Evolutionary conservation across 2,329 filamentous ascomycete genomes (phyloP), one percentile per base, ranked within the genome.

Genomic region (Curvularia spicifera): DNA sequence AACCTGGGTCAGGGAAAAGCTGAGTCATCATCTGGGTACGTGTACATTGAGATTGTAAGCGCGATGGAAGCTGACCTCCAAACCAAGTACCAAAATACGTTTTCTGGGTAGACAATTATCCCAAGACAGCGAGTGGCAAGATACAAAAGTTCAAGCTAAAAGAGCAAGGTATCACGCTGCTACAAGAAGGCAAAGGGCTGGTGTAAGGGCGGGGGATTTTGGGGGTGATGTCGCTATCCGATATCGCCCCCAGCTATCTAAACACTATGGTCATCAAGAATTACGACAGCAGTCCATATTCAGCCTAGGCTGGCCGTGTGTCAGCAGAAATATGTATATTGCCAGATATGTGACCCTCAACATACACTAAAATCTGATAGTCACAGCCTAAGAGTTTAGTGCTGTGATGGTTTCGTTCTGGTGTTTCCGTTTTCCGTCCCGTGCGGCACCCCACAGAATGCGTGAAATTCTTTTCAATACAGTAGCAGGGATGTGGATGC

Each of bases 61-160:
- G 12, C 2, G 6, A 35, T n/a, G 18, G n/a, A 45, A 18, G 43
- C 46, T 56, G 37, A 54, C 12, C 12, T 40, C 7, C n/a, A 15
- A 18, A 26, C 35, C 15, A 13, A 54, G 51, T 91, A 51, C 94
- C 94, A 0, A 95, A 91, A 77, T 87, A 94, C 73, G 85, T 98
- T n/a, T 97, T 97, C 73, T 97, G 91, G 85, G 82, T 91, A 0
- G 83, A 88, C 0, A 85, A 87, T n/a, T 96, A 91, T 74, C 94
- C 94, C 20, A 97, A 97, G 84, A 99, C 95, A 35, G 91, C 93
- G 5, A 97, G 92, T 75, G 94, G 94, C 24, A 99, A 99, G 85
- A 93, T 98, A 55, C 92, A 97, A 80, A 97, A 98, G 80, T 97
- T 90, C 75, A 94, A 89, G 80, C 76, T 98, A 69, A 85, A 86